These are phyloP conservation scores for Beauveria sp. DNA, from an alignment of 2,329 filamentous ascomycete species.

Conservation along the genomic window DNA sequence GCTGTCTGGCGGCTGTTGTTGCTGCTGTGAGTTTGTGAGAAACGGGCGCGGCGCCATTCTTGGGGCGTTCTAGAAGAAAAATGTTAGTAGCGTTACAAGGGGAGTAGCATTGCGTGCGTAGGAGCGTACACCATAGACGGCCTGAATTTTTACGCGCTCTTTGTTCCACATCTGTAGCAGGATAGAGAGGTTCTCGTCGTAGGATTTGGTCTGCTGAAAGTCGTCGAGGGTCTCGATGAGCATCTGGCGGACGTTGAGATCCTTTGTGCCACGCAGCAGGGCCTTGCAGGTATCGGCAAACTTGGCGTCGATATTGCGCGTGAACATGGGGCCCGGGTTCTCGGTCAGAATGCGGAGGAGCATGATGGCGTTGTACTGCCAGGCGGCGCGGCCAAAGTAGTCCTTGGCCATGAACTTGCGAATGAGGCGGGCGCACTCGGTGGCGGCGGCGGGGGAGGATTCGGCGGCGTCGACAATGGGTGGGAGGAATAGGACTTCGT, in stretches of 20 bases:
- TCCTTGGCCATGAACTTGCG: slow-evolving; percentile 75
- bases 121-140: slow-evolving; percentile 40
- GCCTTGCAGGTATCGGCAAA: slow-evolving; percentile 72
- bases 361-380: slow-evolving; percentile 96
- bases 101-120: background rate
- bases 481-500: slow-evolving; percentile 88
- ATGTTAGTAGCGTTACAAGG: background rate
- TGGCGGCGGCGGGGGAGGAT: slow-evolving; percentile 78
- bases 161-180: slow-evolving; percentile 83
- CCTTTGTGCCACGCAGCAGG: slow-evolving; percentile 61
- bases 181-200: slow-evolving; percentile 65
- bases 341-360: slow-evolving; percentile 84
- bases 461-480: slow-evolving; percentile 92
- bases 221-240: slow-evolving; percentile 78
- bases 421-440: slow-evolving; percentile 71
- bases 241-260: slow-evolving; percentile 75
- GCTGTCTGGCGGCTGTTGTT: slow-evolving; percentile 7
- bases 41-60: slow-evolving; percentile 1
- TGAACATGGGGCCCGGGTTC: slow-evolving; percentile 86
- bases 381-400: slow-evolving; percentile 55
- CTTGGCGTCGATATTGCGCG: slow-evolving; percentile 79
- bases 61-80: background rate
- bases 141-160: slow-evolving; percentile 63
- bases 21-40: background rate
- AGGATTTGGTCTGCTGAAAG: slow-evolving; percentile 62